Evolutionary conservation across 2,329 filamentous ascomycete genomes (phyloP), one percentile per base, ranked within the genome.

Genomic region (Aspergillus clavatus): DNA sequence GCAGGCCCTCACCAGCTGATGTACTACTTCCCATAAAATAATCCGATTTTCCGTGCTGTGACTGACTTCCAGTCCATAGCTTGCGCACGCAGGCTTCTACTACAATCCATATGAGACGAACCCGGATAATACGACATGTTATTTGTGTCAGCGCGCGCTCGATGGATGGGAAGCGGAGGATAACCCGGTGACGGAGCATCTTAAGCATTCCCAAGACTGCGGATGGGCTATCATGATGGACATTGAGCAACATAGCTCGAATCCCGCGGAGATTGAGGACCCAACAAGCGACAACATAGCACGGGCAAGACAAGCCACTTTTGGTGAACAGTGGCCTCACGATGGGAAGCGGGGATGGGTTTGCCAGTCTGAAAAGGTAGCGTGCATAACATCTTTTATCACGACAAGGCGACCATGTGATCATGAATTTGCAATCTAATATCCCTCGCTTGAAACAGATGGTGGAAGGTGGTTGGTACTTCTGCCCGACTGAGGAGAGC

Each of bases 101-200:
- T 97, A 88, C 71, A 80, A 83, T 49, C 91, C 93, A 2, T 81
- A 80, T 11, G 75, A 80, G 41, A 78, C 81, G 38, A 87, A 83
- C 60, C 84, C 84, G 28, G 93, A 98, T 67, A 97, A 97, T 66
- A 87, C 87, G 38, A 80, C 82, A 55, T 98, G 93, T 67, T 97
- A 94, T 67, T 76, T 89, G 28, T 98, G 93, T 71, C 74, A 82
- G 51, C 86, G 88, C 63, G 81, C 84, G 44, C 77, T 98, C 10
- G 89, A 94, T 63, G 90, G 89, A 48, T 98, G 93, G 93, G 91
- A 97, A 59, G 77, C 84, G 29, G 82, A 83, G 18, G 93, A 98
- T 62, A 81, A 89, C 48, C 88, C 93, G 0, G 74, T 94, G 4
- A 76, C 78, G 40, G 93, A 98, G 63, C 93, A 98, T 67, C 66